These are phyloP conservation scores for Allium cepa DNA, from an alignment of 106 monocot species.

Conservation along the genomic window DNA sequence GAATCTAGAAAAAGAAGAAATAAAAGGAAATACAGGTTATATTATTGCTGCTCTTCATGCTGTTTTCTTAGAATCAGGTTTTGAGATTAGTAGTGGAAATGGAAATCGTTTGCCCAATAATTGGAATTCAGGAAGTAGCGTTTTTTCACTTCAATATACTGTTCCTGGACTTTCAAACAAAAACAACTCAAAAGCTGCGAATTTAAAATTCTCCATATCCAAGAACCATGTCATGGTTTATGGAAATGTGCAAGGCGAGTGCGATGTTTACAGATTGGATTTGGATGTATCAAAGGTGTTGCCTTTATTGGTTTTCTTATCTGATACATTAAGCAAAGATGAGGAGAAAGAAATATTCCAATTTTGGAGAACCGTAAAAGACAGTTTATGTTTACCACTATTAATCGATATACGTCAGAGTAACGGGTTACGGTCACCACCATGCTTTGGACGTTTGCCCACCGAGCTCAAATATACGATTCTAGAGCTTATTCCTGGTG, in stretches of 20 bases:
- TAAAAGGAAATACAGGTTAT: constrained; percentile 22
- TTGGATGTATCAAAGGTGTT: constrained; percentile 41
- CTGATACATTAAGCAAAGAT: constrained; percentile 12
- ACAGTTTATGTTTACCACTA: constrained; percentile 52
- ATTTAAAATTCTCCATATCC: constrained; percentile 36
- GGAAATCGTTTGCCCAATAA: constrained; percentile 31
- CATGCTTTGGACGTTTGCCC: constrained; percentile 65
- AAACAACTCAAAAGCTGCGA: constrained; percentile 13
- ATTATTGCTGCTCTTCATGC: constrained; percentile 60
- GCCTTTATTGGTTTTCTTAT: constrained; percentile 22
- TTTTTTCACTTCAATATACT: constrained; percentile 39
- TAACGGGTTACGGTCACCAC: constrained; percentile 53
- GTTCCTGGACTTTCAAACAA: constrained; percentile 24
- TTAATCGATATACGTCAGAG: constrained; percentile 58
- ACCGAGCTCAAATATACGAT: constrained; percentile 58
- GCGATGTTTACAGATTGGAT: constrained; percentile 33
- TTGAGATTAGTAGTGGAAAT: constrained; percentile 13
- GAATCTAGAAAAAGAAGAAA: constrained; percentile 26
- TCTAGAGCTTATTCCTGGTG: constrained; percentile 49
- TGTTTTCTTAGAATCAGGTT: constrained; percentile 69
- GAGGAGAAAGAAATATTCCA: constrained; percentile 44
- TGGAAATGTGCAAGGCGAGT: constrained; percentile 28
- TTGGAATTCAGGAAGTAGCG: constrained; percentile 16
- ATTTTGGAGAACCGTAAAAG: constrained; percentile 64
- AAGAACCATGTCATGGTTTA: constrained; percentile 48